Evolutionary conservation across 2,329 filamentous ascomycete genomes (phyloP), one percentile per base, ranked within the genome.

Genomic region (Claviceps africana): DNA sequence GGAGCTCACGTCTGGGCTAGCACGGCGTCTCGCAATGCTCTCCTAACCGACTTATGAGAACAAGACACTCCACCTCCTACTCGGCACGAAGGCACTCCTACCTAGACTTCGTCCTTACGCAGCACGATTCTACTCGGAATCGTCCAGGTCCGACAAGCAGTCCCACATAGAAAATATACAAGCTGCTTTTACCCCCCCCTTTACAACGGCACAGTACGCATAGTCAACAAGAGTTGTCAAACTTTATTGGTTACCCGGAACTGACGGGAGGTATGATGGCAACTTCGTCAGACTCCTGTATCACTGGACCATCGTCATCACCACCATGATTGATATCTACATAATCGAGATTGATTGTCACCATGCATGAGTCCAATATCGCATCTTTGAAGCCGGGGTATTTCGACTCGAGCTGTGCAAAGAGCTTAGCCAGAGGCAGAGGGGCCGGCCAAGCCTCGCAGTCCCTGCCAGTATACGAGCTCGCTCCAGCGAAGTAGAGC

Each of bases 231-330:
- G n/a, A n/a, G n/a, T n/a, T n/a, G n/a, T n/a, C 19, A 8, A 11
- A 19, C 17, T 1, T 31, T 17, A 31, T 51, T 11, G 49, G 53
- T 75, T 67, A 93, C 4, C 88, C 88, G 39, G 88, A 89, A 72
- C 88, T 94, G 58, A 94, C 88, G 10, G 88, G 88, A 35, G 88
- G 88, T 53, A 94, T 91, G 37, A 94, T 85, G 43, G 85, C 88
- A 52, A 94, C 86, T 70, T 94, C 88, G 63, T 94, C 88, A 30
- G 83, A 86, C 56, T 80, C 79, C 50, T 80, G 69, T 53, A 94
- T 85, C 52, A 79, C 64, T 28, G 72, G 58, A 17, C 70, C 69
- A 9, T 61, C 69, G 8, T 61, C 61, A 19, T 69, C 66, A 19
- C 66, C 66, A 33, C 68, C 67, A 42, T 72, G 72, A 11, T 76